Conservation (phyloP, 2,329 filamentous ascomycete genomes). For the Canariomyces notabilis region DNA sequence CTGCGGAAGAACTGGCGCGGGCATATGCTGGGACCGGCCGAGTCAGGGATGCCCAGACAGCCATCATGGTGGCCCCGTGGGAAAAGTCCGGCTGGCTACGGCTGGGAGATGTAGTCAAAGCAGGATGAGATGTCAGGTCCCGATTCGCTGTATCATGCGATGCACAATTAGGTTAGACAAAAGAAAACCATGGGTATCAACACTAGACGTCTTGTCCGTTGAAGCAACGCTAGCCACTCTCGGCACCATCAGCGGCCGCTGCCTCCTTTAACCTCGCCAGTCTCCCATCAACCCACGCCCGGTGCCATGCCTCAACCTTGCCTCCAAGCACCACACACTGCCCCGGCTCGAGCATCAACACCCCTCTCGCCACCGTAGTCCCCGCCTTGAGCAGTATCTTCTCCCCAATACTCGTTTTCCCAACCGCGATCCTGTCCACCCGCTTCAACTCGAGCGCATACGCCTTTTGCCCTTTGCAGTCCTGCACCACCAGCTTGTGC, state of each 20-base stretch:
- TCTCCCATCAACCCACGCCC: conserved; percentile 66
- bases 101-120: conserved; percentile 39
- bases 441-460: conserved; percentile 68
- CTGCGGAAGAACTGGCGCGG: conserved; percentile 62
- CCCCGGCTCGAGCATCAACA: conserved; percentile 69
- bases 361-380: conserved; percentile 65
- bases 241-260: conserved; percentile 11
- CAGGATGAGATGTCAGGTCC: conserved; percentile 9
- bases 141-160: neutral
- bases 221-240: neutral
- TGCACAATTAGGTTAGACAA: neutral
- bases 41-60: conserved; percentile 68
- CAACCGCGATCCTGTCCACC: conserved; percentile 61
- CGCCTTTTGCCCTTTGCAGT: conserved; percentile 63
- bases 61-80: conserved; percentile 82
- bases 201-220: neutral
- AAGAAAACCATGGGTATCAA: conserved; percentile 1
- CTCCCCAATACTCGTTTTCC: conserved; percentile 66
- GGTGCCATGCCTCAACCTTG: conserved; percentile 76
- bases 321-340: conserved; percentile 74
- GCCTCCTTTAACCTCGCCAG: conserved; percentile 62
- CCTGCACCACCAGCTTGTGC: conserved; percentile 79
- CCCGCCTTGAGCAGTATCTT: conserved; percentile 71
- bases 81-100: conserved; percentile 58
- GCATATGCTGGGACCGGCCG: conserved; percentile 71